Conservation (phyloP, 768 basidiomycete genomes). For the Mycena floridula region DNA sequence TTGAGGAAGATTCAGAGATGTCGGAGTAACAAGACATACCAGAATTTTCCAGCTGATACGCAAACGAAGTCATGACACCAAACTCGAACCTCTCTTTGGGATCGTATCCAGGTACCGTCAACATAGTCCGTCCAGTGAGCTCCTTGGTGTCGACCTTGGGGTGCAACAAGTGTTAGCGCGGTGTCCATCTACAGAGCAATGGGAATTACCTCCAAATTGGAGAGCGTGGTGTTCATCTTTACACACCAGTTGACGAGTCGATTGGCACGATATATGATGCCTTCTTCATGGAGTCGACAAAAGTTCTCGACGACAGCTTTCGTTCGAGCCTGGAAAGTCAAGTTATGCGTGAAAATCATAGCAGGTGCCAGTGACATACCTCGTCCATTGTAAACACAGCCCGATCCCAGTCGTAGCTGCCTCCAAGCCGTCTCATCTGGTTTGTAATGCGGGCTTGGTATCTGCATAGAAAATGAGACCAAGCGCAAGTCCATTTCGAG, state of each 20-base stretch:
- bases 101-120: constrained; percentile 93
- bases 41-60: constrained; percentile 84
- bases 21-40: constrained; percentile 38
- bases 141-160: constrained; percentile 87
- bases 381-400: constrained; percentile 95
- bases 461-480: constrained; percentile 29
- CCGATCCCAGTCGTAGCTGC: constrained; percentile 91
- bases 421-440: constrained; percentile 84
- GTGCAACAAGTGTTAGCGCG: neutral
- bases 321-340: constrained; percentile 48
- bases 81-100: constrained; percentile 95
- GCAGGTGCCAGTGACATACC: constrained; percentile 30
- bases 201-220: constrained; percentile 87
- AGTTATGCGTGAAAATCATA: constrained; percentile 1
- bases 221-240: constrained; percentile 89
- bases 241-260: constrained; percentile 99
- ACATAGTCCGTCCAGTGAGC: constrained; percentile 74
- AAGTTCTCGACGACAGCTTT: constrained; percentile 91
- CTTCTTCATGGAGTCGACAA: constrained; percentile 85
- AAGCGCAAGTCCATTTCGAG: neutral
- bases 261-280: constrained; percentile 91
- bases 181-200: no score
- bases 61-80: constrained; percentile 94
- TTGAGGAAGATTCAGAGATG: constrained; percentile 1
- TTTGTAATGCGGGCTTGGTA: constrained; percentile 92